These are phyloP conservation scores for Micractinium sp. DNA, from an alignment of 139 green algal genomes.

Conservation along the genomic window DNA sequence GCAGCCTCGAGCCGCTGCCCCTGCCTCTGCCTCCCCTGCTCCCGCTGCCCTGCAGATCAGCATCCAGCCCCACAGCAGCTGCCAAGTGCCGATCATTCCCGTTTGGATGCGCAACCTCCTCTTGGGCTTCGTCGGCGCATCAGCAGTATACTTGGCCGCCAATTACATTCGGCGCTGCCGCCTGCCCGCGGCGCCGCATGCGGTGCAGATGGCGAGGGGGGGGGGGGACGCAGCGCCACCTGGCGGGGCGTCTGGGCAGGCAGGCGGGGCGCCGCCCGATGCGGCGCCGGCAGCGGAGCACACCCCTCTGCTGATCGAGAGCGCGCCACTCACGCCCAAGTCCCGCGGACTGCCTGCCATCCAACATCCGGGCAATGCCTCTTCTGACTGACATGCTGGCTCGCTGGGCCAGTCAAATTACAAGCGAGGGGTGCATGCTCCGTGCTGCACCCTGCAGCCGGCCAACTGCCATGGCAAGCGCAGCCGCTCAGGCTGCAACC, in stretches of 20 bases:
- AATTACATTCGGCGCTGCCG: too few species aligned
- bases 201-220: too few species aligned
- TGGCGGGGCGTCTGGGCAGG: too few species aligned
- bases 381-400: background rate
- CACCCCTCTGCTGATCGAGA: background rate
- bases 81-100: background rate
- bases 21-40: background rate
- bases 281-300: background rate
- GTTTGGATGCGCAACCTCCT: background rate
- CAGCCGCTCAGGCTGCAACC: too few species aligned
- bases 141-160: too few species aligned
- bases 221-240: too few species aligned
- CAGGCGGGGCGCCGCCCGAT: too few species aligned
- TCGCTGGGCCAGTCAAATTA: background rate
- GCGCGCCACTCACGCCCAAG: background rate
- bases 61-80: background rate
- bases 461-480: too few species aligned
- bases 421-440: background rate
- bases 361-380: background rate
- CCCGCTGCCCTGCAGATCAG: background rate
- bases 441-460: background rate
- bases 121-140: too few species aligned
- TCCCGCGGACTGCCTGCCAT: too few species aligned
- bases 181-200: too few species aligned
- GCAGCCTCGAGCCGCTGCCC: background rate